phyloP scores from a whole-genome alignment of 352 stramenopile species.

The Blastocystis sp. region DNA sequence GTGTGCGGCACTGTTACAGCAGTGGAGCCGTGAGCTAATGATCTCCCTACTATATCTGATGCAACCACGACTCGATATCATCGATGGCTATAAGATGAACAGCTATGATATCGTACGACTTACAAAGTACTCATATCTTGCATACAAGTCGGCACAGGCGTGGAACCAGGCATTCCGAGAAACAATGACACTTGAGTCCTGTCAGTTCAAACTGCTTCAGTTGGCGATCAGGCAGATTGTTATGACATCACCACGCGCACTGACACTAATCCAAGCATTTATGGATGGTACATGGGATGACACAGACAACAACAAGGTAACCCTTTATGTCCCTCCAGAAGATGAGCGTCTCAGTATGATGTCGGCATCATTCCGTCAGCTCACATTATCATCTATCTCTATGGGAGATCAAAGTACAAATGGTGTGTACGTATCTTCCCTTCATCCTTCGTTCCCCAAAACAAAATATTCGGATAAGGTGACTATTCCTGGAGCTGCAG shows the following conservation, averaged over 20 bases:
- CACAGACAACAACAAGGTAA: conserved; percentile 51
- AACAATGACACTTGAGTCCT: neutral
- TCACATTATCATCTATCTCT: neutral
- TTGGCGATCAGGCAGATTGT: neutral
- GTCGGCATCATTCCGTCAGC: neutral
- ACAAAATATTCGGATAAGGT: conserved; percentile 43
- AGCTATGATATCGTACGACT: conserved; percentile 30
- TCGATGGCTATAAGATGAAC: conserved; percentile 16
- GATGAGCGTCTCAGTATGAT: neutral
- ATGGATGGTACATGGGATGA: conserved; percentile 54
- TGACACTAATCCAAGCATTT: conserved; percentile 19
- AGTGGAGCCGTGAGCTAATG: neutral
- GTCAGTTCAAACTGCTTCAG: neutral
- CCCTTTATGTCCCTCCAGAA: neutral
- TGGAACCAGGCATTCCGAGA: neutral
- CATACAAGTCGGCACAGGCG: neutral
- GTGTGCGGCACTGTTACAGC: neutral
- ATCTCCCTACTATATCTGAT: neutral
- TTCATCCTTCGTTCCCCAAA: neutral
- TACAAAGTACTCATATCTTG: conserved; percentile 19
- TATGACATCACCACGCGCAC: neutral
- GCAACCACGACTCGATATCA: neutral
- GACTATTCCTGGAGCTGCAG: conserved; percentile 8
- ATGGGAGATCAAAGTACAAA: neutral
- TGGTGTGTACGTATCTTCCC: neutral